phyloP scores from a whole-genome alignment of 31 red algal genomes.

The Porphyra umbilicalis region DNA sequence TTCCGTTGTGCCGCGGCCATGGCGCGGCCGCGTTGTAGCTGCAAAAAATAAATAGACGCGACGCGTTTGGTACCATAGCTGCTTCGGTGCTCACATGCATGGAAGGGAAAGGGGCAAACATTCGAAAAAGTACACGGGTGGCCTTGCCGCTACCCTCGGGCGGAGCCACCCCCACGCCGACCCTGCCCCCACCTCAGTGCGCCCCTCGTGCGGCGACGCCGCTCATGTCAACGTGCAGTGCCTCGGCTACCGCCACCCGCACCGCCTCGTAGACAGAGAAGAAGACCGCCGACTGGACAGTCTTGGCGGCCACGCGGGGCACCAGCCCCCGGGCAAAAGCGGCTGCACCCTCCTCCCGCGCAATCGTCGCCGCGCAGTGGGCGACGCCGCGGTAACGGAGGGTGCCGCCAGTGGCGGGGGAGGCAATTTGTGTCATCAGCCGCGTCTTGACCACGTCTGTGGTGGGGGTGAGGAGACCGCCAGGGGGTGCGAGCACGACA shows the following conservation, averaged over 20 bases:
- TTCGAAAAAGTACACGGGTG: neutral
- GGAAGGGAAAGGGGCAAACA: neutral
- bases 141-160: neutral
- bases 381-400: conserved; percentile 36
- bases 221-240: conserved; percentile 20
- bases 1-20: no score
- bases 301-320: conserved; percentile 54
- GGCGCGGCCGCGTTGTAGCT: no score
- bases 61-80: no score
- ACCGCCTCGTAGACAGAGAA: conserved; percentile 53
- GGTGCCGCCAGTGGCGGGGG: neutral
- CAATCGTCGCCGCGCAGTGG: conserved; percentile 25
- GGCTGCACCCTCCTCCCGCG: conserved; percentile 27
- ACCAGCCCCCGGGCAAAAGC: conserved; percentile 65
- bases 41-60: neutral
- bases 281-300: conserved; percentile 57
- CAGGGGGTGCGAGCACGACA: neutral
- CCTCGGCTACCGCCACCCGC: conserved; percentile 7
- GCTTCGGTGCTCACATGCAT: no score
- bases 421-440: conserved; percentile 37
- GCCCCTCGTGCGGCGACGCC: neutral
- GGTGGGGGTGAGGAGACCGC: neutral
- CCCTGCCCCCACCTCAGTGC: neutral
- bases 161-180: neutral
- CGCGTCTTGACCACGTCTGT: conserved; percentile 68